Base-by-base conservation (phyloP, 345 rosid species). In the Salix suchowensis region DNA sequence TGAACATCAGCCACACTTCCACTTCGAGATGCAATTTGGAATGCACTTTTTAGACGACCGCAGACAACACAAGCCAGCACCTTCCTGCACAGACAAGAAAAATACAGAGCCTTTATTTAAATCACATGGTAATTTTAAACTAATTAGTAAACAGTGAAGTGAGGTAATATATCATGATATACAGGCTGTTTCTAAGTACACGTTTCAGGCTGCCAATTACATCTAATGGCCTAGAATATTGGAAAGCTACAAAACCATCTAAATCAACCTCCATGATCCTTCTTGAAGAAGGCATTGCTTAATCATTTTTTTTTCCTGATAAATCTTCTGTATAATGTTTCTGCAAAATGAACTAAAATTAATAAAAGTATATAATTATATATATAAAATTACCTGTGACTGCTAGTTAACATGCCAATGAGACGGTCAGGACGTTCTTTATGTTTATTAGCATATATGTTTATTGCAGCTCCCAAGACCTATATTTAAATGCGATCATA, bases 1-100 rank as follows among this genome's bases (percentile, higher is more conserved):
- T 95, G 94, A 74, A 95, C 98, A 85, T 95, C 98, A 81, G 98
- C 98, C 80, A 95, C 96, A 68, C 97, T 95, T 80, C 96, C 96
- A 76, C 98, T 95, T 74, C 88, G 91, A 23, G 98, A 90, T 61
- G 98, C 98, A 71, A 95, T 95, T 73, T 95, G 98, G 82, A 93
- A 95, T 40, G 98, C 98, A 74, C 97, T 93, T 89, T 95, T 95
- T 69, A 95, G 91, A 54, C 98, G 98, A 68, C 98, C 98, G 69
- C 98, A 95, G 76, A 93, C 90, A 74, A 95, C 98, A 71, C 98
- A 93, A 71, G 98, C 98, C 86, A 95, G 86, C 83, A 95, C 98
- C 81, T 93, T 95, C 87, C 98, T 93, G 92, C 85, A 83, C 16
- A 66, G 69, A 69, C 78, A 79, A 72, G 26, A 73, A 21, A 75